Conservation (phyloP, 192 early-diverging fungal genomes). For the Coemansia biformis region DNA sequence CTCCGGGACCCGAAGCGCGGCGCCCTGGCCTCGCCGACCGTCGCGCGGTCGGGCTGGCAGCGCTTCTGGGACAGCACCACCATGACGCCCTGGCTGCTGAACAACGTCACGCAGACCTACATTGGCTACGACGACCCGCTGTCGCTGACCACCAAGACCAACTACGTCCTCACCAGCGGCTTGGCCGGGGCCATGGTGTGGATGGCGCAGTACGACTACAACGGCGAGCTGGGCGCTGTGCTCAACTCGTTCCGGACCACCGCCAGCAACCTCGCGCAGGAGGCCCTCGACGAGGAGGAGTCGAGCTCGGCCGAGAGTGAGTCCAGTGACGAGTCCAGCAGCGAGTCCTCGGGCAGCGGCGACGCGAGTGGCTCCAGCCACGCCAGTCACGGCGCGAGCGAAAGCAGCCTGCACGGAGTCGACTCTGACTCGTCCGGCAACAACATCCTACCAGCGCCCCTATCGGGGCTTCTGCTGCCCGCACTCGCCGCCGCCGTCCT, state of each 20-base stretch:
- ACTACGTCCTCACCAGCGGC: slow-evolving; percentile 43
- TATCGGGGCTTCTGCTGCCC: no score
- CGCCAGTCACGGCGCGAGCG: no score
- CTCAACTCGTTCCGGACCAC: slow-evolving; percentile 22
- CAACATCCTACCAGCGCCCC: no score
- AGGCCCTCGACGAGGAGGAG: slow-evolving; percentile 1
- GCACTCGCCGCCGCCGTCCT: no score
- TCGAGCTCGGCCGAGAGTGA: background rate
- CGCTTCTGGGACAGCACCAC: slow-evolving; percentile 60
- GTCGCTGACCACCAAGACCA: slow-evolving; percentile 57
- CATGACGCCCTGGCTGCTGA: slow-evolving; percentile 68
- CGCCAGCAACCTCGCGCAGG: slow-evolving; percentile 18
- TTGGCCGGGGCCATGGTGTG: slow-evolving; percentile 69
- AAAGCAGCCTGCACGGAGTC: no score
- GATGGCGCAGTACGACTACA: slow-evolving; percentile 61
- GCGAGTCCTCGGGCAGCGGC: no score
- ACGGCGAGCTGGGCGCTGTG: slow-evolving; percentile 52
- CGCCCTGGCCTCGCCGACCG: slow-evolving; percentile 17
- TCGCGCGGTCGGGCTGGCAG: slow-evolving; percentile 52
- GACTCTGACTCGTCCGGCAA: no score
- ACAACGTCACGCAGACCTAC: slow-evolving; percentile 53
- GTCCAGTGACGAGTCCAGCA: background rate
- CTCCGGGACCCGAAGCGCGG: slow-evolving; percentile 50
- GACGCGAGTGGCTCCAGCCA: no score
- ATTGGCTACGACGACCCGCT: slow-evolving; percentile 68